These are phyloP conservation scores for Kwoniella mangroviensis DNA, from an alignment of 768 basidiomycete species.

Conservation along the genomic window DNA sequence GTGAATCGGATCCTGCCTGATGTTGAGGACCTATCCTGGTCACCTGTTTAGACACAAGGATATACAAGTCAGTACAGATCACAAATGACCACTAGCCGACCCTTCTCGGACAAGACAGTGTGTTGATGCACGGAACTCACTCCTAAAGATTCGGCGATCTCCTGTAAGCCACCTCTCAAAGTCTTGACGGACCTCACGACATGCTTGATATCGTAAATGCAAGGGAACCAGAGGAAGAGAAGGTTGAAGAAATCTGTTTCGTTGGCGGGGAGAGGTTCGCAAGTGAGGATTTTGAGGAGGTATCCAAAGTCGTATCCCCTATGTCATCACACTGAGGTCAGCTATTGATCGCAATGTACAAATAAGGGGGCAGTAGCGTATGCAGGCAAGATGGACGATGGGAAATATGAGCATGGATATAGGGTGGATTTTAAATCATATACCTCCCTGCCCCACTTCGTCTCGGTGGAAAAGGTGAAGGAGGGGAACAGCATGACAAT, in stretches of 20 bases:
- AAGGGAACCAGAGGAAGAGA: constrained; percentile 89
- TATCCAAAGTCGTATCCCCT: constrained; percentile 99
- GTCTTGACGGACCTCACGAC: constrained; percentile 84
- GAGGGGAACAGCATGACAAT: not conserved
- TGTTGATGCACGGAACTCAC: constrained; percentile 62
- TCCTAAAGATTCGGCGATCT: constrained; percentile 93
- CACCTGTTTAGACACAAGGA: no score
- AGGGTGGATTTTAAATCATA: no score
- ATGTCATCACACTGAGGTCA: not conserved
- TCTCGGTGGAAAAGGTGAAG: no score
- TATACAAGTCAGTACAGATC: no score
- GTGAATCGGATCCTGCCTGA: constrained; percentile 96
- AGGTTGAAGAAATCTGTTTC: constrained; percentile 90
- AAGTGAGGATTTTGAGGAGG: constrained; percentile 86
- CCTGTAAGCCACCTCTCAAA: constrained; percentile 85
- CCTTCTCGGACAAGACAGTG: not conserved
- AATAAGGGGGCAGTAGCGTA: no score
- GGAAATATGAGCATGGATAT: no score
- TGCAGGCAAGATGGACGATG: no score
- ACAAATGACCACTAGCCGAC: no score
- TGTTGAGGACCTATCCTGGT: constrained; percentile 86
- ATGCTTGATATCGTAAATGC: constrained; percentile 96
- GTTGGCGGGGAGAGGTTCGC: constrained; percentile 77
- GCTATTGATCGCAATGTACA: no score
- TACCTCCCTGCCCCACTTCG: no score